Evolutionary conservation across 371 early-diverging fungal species (phyloP).

Genomic region (Blakeslea trispora): DNA sequence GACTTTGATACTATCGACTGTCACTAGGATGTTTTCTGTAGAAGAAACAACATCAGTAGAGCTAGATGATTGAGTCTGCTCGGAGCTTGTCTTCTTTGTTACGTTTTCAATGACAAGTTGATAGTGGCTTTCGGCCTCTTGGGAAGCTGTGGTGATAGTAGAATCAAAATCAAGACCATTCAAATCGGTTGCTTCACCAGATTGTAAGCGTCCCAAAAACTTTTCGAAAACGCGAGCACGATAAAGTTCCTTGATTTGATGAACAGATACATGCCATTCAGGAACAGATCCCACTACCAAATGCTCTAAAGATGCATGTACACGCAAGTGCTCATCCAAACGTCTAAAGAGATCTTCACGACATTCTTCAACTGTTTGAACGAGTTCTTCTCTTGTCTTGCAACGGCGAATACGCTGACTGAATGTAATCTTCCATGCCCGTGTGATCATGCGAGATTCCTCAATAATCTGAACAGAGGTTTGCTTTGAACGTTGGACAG

Average conservation of each 20-base stretch:
- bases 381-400: constrained; percentile 29
- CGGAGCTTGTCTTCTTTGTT: constrained; percentile 9
- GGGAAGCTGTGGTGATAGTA: constrained; percentile 18
- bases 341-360: constrained; percentile 35
- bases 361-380: constrained; percentile 31
- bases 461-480: constrained; percentile 28
- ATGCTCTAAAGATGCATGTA: constrained; percentile 28
- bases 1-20: constrained; percentile 36
- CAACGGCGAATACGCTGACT: constrained; percentile 32
- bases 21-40: constrained; percentile 26
- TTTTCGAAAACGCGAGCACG: constrained; percentile 38
- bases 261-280: constrained; percentile 34
- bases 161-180: constrained; percentile 28
- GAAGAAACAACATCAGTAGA: constrained; percentile 1
- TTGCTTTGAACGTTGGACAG: constrained; percentile 19
- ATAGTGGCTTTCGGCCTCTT: constrained; percentile 32
- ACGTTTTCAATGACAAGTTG: constrained; percentile 18
- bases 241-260: constrained; percentile 39
- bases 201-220: constrained; percentile 25
- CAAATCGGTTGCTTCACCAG: constrained; percentile 15
- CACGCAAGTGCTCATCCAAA: constrained; percentile 36
- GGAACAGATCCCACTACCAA: constrained; percentile 25
- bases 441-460: constrained; percentile 34
- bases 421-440: constrained; percentile 43
- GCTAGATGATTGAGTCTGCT: neutral